These are phyloP conservation scores for Cercospora beticola DNA, from an alignment of 2,329 filamentous ascomycete species.

Conservation along the genomic window DNA sequence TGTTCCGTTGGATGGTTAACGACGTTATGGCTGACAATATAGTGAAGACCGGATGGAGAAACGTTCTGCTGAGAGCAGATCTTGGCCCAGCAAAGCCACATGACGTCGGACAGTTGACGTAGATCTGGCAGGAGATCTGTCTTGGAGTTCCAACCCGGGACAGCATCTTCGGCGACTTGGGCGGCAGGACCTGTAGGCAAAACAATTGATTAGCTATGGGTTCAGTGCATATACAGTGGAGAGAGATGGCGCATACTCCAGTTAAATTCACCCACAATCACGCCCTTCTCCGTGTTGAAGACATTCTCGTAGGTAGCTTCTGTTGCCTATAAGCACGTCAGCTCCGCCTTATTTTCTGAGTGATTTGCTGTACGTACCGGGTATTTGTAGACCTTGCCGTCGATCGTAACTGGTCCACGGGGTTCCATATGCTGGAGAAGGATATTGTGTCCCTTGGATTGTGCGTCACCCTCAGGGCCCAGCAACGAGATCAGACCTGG, in stretches of 20 bases:
- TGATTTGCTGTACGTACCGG: conserved; percentile 7
- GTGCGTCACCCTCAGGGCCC: not conserved
- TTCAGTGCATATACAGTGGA: not conserved
- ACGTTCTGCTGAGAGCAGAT: not conserved
- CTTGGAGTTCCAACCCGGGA: not conserved
- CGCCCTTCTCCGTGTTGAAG: conserved; percentile 3
- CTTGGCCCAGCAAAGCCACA: conserved; percentile 19
- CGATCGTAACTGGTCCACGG: not conserved
- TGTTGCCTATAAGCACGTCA: conserved; percentile 4
- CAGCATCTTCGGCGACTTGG: not conserved
- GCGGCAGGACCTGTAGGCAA: not conserved
- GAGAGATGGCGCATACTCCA: not conserved
- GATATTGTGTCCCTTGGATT: not conserved
- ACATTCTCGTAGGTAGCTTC: conserved; percentile 5
- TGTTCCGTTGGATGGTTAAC: conserved; percentile 14
- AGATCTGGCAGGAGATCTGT: conserved; percentile 4
- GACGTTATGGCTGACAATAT: conserved; percentile 16
- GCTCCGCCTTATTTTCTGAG: not conserved
- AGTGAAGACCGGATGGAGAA: conserved; percentile 5
- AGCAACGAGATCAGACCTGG: not conserved
- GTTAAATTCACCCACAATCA: conserved; percentile 14
- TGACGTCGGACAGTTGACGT: conserved; percentile 20
- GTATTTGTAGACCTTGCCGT: conserved; percentile 2
- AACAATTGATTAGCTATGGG: not conserved
- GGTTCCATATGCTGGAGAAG: not conserved